A percentile compares a stretch with the other conserved stretches of the same genome.
phyloP scores from a whole-genome alignment of 2,329 filamentous ascomycete species.

The Cercospora sojina region DNA sequence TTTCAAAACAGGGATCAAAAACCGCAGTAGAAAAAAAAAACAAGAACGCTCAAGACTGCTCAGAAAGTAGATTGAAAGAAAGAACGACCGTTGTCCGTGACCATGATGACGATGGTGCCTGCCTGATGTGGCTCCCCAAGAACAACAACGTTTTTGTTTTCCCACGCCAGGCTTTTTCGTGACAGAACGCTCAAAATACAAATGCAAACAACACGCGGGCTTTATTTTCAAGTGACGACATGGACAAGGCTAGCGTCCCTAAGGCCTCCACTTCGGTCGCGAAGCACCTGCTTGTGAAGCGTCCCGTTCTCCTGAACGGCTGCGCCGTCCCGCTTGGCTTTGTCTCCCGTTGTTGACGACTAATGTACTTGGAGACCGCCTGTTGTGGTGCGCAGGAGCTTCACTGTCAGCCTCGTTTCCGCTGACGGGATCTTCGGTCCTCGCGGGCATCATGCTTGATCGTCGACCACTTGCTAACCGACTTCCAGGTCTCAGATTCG shows the following conservation, averaged over 20 bases:
- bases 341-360: constrained; percentile 22
- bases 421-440: constrained; percentile 18
- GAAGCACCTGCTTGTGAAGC: not conserved
- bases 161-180: not conserved
- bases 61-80: not conserved
- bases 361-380: constrained; percentile 25
- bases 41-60: not conserved
- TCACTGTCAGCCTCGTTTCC: constrained; percentile 36
- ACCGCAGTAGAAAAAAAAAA: not conserved
- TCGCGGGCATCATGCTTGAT: constrained; percentile 28
- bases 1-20: not conserved
- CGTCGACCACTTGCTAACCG: constrained; percentile 21
- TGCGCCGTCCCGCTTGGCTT: constrained; percentile 26
- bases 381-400: constrained; percentile 25
- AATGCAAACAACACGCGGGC: not conserved
- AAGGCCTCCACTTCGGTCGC: constrained; percentile 29
- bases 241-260: no score
- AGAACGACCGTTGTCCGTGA: not conserved
- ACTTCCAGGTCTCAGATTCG: constrained; percentile 24
- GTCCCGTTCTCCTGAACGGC: constrained; percentile 19
- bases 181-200: not conserved
- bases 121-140: not conserved
- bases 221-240: not conserved
- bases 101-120: not conserved
- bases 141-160: no score